A percentile compares a stretch with the other conserved stretches of the same genome.
Evolutionary conservation across 306 rosid genomes (phyloP).

Genomic region (Canavalia ensiformis): DNA sequence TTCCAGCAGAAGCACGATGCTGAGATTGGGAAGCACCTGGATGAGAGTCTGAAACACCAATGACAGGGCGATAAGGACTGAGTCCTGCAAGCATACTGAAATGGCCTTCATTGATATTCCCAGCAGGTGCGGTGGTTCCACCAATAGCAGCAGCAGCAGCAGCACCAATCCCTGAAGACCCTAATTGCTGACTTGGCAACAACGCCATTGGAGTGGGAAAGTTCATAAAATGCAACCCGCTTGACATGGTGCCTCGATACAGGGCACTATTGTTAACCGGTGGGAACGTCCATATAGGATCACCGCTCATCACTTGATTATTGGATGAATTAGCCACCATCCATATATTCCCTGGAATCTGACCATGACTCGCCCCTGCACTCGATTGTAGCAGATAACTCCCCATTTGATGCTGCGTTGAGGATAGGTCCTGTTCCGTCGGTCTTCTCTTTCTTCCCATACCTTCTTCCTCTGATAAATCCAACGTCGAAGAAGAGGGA

Average conservation of each 20-base stretch:
- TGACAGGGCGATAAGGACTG: constrained; percentile 69
- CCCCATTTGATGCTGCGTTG: constrained; percentile 73
- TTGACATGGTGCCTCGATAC: constrained; percentile 76
- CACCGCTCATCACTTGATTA: constrained; percentile 85
- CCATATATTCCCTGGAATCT: constrained; percentile 86
- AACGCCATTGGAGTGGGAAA: constrained; percentile 79
- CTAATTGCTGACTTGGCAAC: constrained; percentile 74
- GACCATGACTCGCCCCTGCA: constrained; percentile 71
- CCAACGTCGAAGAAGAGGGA: constrained; percentile 60
- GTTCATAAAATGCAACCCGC: constrained; percentile 94
- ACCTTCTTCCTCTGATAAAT: constrained; percentile 72
- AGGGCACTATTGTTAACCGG: constrained; percentile 59
- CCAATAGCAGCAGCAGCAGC: background rate
- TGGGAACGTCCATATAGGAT: constrained; percentile 93
- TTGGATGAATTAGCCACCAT: constrained; percentile 73
- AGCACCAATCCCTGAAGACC: constrained; percentile 29
- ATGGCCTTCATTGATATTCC: constrained; percentile 64
- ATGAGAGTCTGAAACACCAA: constrained; percentile 63
- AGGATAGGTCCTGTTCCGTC: constrained; percentile 63
- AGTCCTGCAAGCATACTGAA: constrained; percentile 79
- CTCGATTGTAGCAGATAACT: constrained; percentile 73
- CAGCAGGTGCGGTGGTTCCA: constrained; percentile 21
- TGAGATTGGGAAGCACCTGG: constrained; percentile 80
- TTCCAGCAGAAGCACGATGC: constrained; percentile 44
- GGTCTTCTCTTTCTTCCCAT: constrained; percentile 72